Evolutionary conservation across 2,329 filamentous ascomycete genomes (phyloP).

Genomic region (Botrytis tulipae): DNA sequence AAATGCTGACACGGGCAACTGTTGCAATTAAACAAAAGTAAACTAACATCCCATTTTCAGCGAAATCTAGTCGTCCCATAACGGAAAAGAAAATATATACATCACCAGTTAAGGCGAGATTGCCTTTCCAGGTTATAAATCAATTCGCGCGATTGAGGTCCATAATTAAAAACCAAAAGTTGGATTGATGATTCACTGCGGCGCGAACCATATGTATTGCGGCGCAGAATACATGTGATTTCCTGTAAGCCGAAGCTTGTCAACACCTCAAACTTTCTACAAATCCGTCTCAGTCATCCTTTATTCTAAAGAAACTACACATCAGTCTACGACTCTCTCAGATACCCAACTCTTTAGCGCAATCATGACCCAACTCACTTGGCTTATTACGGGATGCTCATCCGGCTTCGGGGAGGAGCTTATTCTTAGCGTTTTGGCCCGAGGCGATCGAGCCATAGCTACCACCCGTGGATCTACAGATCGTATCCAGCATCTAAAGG

Average conservation of each 20-base stretch:
- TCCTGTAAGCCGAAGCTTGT: neutral
- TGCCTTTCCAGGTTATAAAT: too few species aligned
- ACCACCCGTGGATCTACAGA: constrained; percentile 19
- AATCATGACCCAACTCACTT: constrained; percentile 16
- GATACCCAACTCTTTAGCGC: neutral
- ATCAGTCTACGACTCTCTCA: neutral
- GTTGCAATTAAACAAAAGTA: too few species aligned
- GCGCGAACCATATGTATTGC: neutral
- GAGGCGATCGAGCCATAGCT: constrained; percentile 28
- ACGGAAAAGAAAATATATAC: too few species aligned
- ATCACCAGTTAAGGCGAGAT: too few species aligned
- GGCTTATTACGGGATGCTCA: constrained; percentile 30
- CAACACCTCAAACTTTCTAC: neutral
- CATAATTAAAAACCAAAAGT: neutral
- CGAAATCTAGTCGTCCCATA: too few species aligned
- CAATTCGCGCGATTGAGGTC: too few species aligned
- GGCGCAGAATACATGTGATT: neutral
- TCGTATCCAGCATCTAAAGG: constrained; percentile 44
- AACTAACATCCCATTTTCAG: too few species aligned
- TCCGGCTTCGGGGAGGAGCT: constrained; percentile 29
- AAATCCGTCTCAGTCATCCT: neutral
- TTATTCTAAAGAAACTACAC: neutral
- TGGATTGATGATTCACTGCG: neutral
- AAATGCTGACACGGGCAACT: neutral
- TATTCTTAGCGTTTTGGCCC: constrained; percentile 21